phyloP scores from a whole-genome alignment of 2,329 filamentous ascomycete genomes.

The Metarhizium humberi region DNA sequence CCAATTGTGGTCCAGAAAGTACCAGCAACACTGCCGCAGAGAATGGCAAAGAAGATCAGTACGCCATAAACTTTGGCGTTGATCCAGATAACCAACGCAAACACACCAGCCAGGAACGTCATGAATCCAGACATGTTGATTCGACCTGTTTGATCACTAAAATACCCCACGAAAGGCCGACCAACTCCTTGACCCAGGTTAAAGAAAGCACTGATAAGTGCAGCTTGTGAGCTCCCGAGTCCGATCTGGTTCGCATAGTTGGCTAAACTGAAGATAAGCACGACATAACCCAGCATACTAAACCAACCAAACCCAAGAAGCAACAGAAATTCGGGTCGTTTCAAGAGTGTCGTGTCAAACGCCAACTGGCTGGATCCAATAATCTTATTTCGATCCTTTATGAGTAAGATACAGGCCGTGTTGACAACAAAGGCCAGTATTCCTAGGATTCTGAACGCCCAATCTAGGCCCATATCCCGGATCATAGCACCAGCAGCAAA shows the following conservation, averaged over 20 bases:
- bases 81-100: constrained; percentile 64
- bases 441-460: constrained; percentile 58
- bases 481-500: constrained; percentile 63
- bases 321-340: constrained; percentile 51
- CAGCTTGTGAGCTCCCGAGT: constrained; percentile 56
- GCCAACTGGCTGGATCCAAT: constrained; percentile 58
- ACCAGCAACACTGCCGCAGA: constrained; percentile 63
- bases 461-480: constrained; percentile 49
- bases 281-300: constrained; percentile 63
- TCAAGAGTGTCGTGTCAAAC: constrained; percentile 57
- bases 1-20: constrained; percentile 62
- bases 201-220: constrained; percentile 62
- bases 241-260: constrained; percentile 64
- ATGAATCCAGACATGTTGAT: constrained; percentile 62
- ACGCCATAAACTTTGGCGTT: constrained; percentile 55
- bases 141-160: constrained; percentile 59
- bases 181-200: constrained; percentile 61
- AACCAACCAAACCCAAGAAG: constrained; percentile 61
- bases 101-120: constrained; percentile 54
- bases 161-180: constrained; percentile 62
- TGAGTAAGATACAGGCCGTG: constrained; percentile 48
- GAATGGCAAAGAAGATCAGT: constrained; percentile 60
- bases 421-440: constrained; percentile 58
- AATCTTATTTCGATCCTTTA: constrained; percentile 63
- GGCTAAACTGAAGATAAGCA: constrained; percentile 67